Evolutionary conservation across 129 eudicot genomes (phyloP).

Genomic region (Saposhnikovia divaricata): DNA sequence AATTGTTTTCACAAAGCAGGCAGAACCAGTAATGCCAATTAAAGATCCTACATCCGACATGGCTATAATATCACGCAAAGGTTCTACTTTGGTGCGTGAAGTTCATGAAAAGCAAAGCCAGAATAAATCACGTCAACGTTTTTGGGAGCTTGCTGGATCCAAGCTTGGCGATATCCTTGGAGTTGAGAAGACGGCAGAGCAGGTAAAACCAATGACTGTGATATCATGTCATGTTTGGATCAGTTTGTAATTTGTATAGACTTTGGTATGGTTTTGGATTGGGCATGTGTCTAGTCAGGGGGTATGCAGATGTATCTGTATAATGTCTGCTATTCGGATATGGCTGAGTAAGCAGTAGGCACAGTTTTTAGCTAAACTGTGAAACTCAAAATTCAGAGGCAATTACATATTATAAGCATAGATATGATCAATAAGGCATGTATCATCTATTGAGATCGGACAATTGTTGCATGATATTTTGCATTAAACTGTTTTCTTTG

Average conservation of each 20-base stretch:
- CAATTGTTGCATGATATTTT: not conserved
- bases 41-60: slow-evolving; percentile 74
- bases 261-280: not conserved
- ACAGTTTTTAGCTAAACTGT: not conserved
- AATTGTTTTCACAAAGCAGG: slow-evolving; percentile 67
- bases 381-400: not conserved
- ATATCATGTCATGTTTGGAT: not conserved
- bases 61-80: slow-evolving; percentile 74
- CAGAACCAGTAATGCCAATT: slow-evolving; percentile 65
- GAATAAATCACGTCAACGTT: slow-evolving; percentile 70
- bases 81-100: slow-evolving; percentile 57
- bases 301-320: not conserved
- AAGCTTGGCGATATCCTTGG: slow-evolving; percentile 70
- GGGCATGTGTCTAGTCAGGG: not conserved
- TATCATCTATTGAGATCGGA: not conserved
- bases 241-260: not conserved
- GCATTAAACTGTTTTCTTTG: not conserved
- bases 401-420: not conserved
- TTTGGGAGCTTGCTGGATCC: slow-evolving; percentile 82
- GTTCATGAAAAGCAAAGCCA: slow-evolving; percentile 60
- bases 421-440: not conserved
- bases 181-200: slow-evolving; percentile 68
- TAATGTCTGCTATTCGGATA: not conserved
- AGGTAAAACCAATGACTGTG: slow-evolving; percentile 23
- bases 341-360: not conserved